Percentiles rank a stretch among this genome's conserved stretches.
phyloP scores from a whole-genome alignment of 331 rosid species.

The Pyracantha coccinea region DNA sequence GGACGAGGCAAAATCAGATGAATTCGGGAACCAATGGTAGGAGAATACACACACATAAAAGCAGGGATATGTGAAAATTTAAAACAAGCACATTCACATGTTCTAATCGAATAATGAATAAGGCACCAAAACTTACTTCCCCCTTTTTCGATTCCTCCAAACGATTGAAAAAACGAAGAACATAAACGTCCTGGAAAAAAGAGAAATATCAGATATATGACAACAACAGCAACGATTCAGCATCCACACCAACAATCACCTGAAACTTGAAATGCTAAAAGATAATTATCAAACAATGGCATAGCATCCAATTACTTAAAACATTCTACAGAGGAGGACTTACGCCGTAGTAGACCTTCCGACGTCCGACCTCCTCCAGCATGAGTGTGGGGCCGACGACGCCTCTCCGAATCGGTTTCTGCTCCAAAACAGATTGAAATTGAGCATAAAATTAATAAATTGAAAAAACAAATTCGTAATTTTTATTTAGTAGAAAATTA shows the following conservation, averaged over 20 bases:
- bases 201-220: background rate
- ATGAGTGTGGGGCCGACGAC: constrained; percentile 82
- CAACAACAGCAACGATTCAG: background rate
- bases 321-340: background rate
- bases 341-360: constrained; percentile 64
- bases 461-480: background rate
- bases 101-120: background rate
- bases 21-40: background rate
- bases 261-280: background rate
- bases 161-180: constrained; percentile 73
- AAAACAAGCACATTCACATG: background rate
- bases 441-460: background rate
- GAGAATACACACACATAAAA: background rate
- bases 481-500: background rate
- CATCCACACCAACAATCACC: background rate
- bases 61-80: background rate
- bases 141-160: constrained; percentile 90
- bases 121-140: constrained; percentile 52
- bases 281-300: background rate
- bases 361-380: constrained; percentile 86
- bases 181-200: constrained; percentile 67
- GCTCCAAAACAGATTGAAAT: constrained; percentile 5
- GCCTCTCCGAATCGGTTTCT: constrained; percentile 91
- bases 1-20: background rate
- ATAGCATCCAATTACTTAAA: background rate